Conservation (phyloP, 73 alveolate genomes). For the Paramecium tetraurelia region DNA sequence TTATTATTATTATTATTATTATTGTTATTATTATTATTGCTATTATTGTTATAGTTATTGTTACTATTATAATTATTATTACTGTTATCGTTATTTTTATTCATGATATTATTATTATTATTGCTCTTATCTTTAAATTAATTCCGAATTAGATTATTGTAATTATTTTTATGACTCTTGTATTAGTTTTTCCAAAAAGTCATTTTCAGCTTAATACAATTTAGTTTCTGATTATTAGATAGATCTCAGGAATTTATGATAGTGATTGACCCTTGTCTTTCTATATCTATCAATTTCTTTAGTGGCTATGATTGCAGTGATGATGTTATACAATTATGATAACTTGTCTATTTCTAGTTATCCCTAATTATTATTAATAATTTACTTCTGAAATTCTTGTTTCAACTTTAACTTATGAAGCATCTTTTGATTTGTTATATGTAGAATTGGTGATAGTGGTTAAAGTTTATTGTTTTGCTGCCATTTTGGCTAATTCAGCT, state of each 20-base stretch:
- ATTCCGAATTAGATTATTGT: neutral
- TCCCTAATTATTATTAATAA: neutral
- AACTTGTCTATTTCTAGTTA: neutral
- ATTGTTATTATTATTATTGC: neutral
- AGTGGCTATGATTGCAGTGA: neutral
- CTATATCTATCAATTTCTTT: neutral
- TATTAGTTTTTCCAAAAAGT: neutral
- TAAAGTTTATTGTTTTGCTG: constrained; percentile 14
- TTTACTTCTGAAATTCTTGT: constrained; percentile 13
- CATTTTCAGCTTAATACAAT: neutral
- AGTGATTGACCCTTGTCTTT: neutral
- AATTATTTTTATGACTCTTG: neutral
- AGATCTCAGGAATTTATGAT: neutral
- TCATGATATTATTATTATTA: neutral
- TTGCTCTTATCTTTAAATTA: neutral
- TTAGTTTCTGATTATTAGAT: neutral
- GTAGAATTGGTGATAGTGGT: constrained; percentile 40
- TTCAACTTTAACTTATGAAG: constrained; percentile 17
- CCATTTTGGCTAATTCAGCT: constrained; percentile 15
- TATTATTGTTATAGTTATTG: neutral
- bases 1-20: neutral
- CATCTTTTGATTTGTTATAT: neutral
- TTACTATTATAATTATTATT: neutral
- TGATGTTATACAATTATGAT: neutral
- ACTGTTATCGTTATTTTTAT: neutral